A percentile compares a stretch with the other conserved stretches of the same genome.
phyloP scores from a whole-genome alignment of 164 flowering plant species.

The Taxillus chinensis region DNA sequence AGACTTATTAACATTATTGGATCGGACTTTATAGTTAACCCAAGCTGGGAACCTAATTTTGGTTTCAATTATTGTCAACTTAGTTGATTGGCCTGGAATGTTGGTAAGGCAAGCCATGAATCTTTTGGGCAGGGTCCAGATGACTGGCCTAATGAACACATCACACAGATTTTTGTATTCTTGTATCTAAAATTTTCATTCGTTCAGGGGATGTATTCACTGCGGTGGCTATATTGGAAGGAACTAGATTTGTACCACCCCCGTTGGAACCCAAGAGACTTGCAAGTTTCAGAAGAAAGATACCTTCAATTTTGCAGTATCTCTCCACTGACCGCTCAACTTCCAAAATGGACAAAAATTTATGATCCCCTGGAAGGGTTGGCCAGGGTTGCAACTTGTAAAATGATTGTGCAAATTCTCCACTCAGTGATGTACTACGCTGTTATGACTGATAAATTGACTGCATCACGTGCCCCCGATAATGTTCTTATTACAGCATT shows the following conservation, averaged over 20 bases:
- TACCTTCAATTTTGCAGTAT: conserved; percentile 63
- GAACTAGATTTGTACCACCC: conserved; percentile 92
- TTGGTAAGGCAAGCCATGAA: no score
- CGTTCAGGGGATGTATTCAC: conserved; percentile 80
- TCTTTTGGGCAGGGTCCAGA: no score
- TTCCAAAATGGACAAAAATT: conserved; percentile 79
- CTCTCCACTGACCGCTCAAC: conserved; percentile 66
- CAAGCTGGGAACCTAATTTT: no score
- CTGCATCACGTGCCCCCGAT: conserved; percentile 83
- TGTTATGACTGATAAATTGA: conserved; percentile 35
- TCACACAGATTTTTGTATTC: neutral
- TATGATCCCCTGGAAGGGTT: conserved; percentile 62
- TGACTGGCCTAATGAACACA: neutral
- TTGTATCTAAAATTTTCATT: conserved; percentile 1
- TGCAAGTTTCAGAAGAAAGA: conserved; percentile 94
- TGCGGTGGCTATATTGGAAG: conserved; percentile 63
- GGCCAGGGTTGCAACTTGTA: conserved; percentile 66
- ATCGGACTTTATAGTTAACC: no score
- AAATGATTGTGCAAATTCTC: conserved; percentile 42
- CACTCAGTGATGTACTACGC: conserved; percentile 77
- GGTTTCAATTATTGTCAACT: no score
- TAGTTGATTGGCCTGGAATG: no score
- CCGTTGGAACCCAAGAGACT: conserved; percentile 83
- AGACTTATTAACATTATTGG: no score
- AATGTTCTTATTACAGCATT: conserved; percentile 65